These are phyloP conservation scores for Psophocarpus tetragonolobus DNA, from an alignment of 306 rosid genomes.

Conservation along the genomic window DNA sequence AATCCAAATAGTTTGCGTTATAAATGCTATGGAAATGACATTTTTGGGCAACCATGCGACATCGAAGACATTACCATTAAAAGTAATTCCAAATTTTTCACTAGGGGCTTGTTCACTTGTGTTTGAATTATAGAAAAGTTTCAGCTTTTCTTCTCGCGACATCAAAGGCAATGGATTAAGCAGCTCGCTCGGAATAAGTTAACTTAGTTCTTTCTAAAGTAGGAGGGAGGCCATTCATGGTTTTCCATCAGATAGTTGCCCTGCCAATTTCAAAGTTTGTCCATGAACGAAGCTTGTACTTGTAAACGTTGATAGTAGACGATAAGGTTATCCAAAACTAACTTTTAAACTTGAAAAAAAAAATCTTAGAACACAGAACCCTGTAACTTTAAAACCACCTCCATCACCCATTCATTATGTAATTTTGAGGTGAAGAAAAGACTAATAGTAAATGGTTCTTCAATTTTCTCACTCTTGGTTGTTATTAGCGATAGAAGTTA, in stretches of 20 bases:
- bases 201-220: conserved; percentile 43
- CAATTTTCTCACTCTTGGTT: too few relatives aligned
- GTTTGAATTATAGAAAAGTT: conserved; percentile 83
- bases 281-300: conserved; percentile 86
- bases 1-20: background rate
- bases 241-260: conserved; percentile 86
- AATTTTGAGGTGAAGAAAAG: too few relatives aligned
- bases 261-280: conserved; percentile 84
- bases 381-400: too few relatives aligned
- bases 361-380: too few relatives aligned
- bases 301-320: conserved; percentile 30
- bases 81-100: conserved; percentile 81
- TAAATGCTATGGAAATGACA: background rate
- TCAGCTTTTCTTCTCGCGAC: conserved; percentile 87
- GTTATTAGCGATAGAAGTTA: too few relatives aligned
- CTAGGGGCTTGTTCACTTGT: conserved; percentile 64
- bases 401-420: too few relatives aligned
- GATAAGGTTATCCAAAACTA: background rate
- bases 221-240: conserved; percentile 88
- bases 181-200: background rate
- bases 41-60: background rate
- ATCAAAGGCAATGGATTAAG: conserved; percentile 21
- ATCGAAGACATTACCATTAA: conserved; percentile 61
- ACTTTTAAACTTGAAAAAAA: background rate
- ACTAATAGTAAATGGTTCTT: too few relatives aligned